These are phyloP conservation scores for Microcyclospora pomicola DNA, from an alignment of 2,329 filamentous ascomycete species.

Conservation along the genomic window DNA sequence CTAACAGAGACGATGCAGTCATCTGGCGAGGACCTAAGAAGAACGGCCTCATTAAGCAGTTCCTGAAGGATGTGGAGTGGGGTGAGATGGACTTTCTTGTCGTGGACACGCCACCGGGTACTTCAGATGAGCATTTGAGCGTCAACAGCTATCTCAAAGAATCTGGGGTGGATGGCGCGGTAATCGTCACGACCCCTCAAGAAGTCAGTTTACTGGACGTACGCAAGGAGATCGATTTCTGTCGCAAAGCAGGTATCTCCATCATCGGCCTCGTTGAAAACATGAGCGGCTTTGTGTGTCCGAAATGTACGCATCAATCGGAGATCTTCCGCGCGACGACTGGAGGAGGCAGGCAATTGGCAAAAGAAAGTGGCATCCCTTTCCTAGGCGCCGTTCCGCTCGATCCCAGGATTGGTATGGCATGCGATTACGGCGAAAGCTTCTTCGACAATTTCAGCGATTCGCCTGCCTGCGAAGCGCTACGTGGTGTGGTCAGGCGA, in stretches of 20 bases:
- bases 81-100: conserved; percentile 85
- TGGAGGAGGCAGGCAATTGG: conserved; percentile 67
- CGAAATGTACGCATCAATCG: conserved; percentile 65
- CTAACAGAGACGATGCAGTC: conserved; percentile 81
- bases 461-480: conserved; percentile 73
- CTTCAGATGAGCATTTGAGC: conserved; percentile 85
- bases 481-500: conserved; percentile 64
- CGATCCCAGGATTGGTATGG: conserved; percentile 88
- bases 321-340: conserved; percentile 89
- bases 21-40: conserved; percentile 99
- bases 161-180: conserved; percentile 81
- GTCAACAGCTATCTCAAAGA: conserved; percentile 87
- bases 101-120: conserved; percentile 91
- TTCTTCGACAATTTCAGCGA: conserved; percentile 91
- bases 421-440: conserved; percentile 93
- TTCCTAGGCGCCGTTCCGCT: conserved; percentile 84
- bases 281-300: conserved; percentile 95
- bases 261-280: conserved; percentile 91
- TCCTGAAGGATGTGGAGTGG: conserved; percentile 96
- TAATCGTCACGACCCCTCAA: conserved; percentile 88
- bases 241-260: conserved; percentile 78
- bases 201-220: conserved; percentile 88
- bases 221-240: conserved; percentile 95
- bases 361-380: conserved; percentile 73
- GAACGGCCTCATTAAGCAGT: conserved; percentile 96